phyloP scores from a whole-genome alignment of 768 basidiomycete species.

The Pholiota microspora region DNA sequence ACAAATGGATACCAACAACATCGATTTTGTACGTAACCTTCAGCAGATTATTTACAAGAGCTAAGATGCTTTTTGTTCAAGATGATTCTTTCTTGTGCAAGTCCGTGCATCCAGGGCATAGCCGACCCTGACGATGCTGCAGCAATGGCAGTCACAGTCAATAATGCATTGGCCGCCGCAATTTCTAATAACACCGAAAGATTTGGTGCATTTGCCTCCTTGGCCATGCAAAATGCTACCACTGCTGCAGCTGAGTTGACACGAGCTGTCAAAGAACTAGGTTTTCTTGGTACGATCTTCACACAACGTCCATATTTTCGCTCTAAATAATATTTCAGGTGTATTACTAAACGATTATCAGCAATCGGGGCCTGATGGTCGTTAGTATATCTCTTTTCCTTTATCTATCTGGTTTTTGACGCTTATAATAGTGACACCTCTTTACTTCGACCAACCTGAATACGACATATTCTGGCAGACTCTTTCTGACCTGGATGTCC shows the following conservation, averaged over 20 bases:
- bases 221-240: conserved; percentile 45
- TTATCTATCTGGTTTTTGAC: too few relatives aligned
- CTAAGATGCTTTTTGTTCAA: conserved; percentile 6
- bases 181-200: conserved; percentile 38
- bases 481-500: conserved; percentile 36
- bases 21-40: conserved; percentile 35
- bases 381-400: conserved; percentile 17
- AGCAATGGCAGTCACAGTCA: conserved; percentile 31
- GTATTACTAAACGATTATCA: conserved; percentile 44
- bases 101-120: conserved; percentile 38
- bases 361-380: conserved; percentile 36
- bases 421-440: conserved; percentile 26
- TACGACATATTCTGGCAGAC: conserved; percentile 38
- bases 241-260: conserved; percentile 37
- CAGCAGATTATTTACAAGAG: too few relatives aligned
- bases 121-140: conserved; percentile 31
- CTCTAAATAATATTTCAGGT: conserved; percentile 17
- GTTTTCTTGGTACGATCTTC: conserved; percentile 30
- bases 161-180: conserved; percentile 33
- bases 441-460: conserved; percentile 37
- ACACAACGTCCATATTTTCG: neutral
- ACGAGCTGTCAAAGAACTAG: conserved; percentile 36
- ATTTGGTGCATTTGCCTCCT: conserved; percentile 40
- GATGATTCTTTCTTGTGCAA: conserved; percentile 39
- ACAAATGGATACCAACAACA: conserved; percentile 33